Conservation (phyloP, 2,329 filamentous ascomycete species). For the Fusarium sp. region DNA sequence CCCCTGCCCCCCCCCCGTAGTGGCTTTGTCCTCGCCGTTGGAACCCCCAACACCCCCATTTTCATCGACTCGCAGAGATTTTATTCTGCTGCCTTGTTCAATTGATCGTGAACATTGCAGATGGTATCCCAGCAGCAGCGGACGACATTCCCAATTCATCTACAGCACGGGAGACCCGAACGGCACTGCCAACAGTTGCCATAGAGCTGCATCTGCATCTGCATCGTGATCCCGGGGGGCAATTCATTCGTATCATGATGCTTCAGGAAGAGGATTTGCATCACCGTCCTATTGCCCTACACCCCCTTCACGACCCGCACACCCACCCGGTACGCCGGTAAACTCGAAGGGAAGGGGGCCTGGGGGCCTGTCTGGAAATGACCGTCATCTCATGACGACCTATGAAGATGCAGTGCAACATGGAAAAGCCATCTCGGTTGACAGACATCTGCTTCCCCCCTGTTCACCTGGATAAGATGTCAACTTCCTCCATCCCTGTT, state of each 20-base stretch:
- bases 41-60: background rate
- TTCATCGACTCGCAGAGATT: background rate
- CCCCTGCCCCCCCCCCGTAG: no score
- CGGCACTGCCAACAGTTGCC: background rate
- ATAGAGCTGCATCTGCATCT: background rate
- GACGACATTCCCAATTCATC: constrained; percentile 17
- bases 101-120: background rate
- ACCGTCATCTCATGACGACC: constrained; percentile 5
- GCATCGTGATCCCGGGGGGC: background rate
- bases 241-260: background rate
- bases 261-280: background rate
- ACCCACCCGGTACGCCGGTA: background rate
- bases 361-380: background rate
- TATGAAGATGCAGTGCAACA: constrained; percentile 3
- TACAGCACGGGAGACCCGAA: constrained; percentile 4
- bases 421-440: background rate
- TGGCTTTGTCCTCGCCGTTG: constrained; percentile 20
- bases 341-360: background rate
- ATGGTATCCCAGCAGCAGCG: background rate
- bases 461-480: background rate
- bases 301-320: background rate
- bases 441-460: constrained; percentile 2
- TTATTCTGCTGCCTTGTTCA: background rate
- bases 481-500: constrained; percentile 21
- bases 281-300: background rate